These are phyloP conservation scores for Collybia mongolica DNA, from an alignment of 768 basidiomycete genomes.

Conservation along the genomic window DNA sequence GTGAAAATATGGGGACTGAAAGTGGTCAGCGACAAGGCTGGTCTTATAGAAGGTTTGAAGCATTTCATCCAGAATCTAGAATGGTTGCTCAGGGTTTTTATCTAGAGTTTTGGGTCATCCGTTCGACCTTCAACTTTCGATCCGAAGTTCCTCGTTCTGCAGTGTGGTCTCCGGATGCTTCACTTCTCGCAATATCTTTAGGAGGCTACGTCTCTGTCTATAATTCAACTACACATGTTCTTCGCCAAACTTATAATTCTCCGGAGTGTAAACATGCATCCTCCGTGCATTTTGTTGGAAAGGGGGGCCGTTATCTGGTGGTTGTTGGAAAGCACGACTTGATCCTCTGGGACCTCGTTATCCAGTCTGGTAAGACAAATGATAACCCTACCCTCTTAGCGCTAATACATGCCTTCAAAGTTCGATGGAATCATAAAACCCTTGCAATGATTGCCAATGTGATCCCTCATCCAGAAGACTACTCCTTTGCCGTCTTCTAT, in stretches of 20 bases:
- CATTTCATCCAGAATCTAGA: background rate
- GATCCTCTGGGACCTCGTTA: slow-evolving; percentile 72
- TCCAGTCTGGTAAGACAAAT: slow-evolving; percentile 50
- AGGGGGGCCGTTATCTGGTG: slow-evolving; percentile 67
- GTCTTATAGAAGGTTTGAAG: slow-evolving; percentile 50
- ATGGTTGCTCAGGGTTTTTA: background rate
- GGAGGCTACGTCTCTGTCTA: slow-evolving; percentile 71
- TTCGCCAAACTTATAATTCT: slow-evolving; percentile 58
- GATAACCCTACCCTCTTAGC: background rate
- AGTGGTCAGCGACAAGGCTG: slow-evolving; percentile 41
- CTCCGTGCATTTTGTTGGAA: slow-evolving; percentile 66
- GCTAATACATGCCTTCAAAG: slow-evolving; percentile 28
- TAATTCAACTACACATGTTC: slow-evolving; percentile 59
- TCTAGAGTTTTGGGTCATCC: slow-evolving; percentile 76
- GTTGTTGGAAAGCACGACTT: slow-evolving; percentile 48
- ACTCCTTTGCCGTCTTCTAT: slow-evolving; percentile 61
- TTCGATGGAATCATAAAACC: slow-evolving; percentile 55
- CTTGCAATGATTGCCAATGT: slow-evolving; percentile 37
- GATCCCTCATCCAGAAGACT: slow-evolving; percentile 54
- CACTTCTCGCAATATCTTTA: slow-evolving; percentile 75
- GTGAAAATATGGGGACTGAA: slow-evolving; percentile 83
- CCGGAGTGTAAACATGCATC: slow-evolving; percentile 48
- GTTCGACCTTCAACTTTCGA: slow-evolving; percentile 71
- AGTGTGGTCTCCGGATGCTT: slow-evolving; percentile 85
- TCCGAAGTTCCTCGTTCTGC: slow-evolving; percentile 62